Evolutionary conservation across 768 basidiomycete species (phyloP).

Genomic region (Trametes sanguinea): DNA sequence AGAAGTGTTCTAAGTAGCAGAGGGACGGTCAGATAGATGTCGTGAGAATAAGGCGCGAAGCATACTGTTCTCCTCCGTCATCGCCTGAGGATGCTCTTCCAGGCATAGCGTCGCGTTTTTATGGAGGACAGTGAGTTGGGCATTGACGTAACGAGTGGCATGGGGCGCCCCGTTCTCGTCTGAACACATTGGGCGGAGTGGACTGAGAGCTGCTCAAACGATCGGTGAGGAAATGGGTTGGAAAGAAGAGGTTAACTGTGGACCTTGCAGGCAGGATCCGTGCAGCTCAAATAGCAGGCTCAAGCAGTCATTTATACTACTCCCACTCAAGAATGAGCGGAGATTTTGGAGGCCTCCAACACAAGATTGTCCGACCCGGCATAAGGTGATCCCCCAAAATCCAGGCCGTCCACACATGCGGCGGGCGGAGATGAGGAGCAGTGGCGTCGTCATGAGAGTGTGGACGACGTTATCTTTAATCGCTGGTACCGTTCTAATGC

Average conservation of each 20-base stretch:
- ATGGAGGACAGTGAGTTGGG: constrained; percentile 28
- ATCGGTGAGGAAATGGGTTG: not conserved
- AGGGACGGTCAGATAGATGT: not conserved
- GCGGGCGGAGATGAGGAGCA: not conserved
- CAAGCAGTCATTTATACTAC: too few relatives aligned
- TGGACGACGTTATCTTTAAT: not conserved
- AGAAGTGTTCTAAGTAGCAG: constrained; percentile 18
- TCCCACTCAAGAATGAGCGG: too few relatives aligned
- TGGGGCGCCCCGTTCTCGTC: constrained; percentile 31
- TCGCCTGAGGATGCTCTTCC: constrained; percentile 17
- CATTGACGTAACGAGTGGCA: constrained; percentile 29
- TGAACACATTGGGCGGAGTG: constrained; percentile 22
- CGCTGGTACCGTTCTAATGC: too few relatives aligned
- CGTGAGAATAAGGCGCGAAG: not conserved
- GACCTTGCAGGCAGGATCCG: too few relatives aligned
- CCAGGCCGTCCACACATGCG: not conserved
- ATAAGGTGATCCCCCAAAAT: too few relatives aligned
- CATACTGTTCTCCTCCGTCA: constrained; percentile 25
- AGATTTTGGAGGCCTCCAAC: too few relatives aligned
- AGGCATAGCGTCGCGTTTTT: constrained; percentile 26
- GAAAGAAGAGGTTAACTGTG: too few relatives aligned
- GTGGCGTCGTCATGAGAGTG: not conserved
- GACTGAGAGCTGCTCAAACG: not conserved
- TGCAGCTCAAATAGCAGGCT: too few relatives aligned
- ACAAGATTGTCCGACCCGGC: too few relatives aligned